Percentiles rank a stretch among this genome's conserved stretches.
Evolutionary conservation across 2,329 filamentous ascomycete genomes (phyloP).

Genomic region (Aspergillus intermedius): DNA sequence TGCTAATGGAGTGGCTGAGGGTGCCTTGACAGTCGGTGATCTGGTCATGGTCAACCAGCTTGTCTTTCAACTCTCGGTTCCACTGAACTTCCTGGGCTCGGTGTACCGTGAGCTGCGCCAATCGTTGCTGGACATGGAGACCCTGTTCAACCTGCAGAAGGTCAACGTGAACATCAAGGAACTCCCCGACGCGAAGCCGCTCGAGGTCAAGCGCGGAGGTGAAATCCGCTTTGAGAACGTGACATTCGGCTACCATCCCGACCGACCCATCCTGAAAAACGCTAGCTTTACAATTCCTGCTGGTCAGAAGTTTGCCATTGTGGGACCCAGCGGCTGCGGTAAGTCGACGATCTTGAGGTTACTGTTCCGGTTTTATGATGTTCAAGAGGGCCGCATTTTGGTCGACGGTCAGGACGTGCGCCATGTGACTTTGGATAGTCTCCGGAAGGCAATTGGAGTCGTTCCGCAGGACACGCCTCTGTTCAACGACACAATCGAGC

Average conservation of each 20-base stretch:
- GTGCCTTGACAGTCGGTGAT: slow-evolving; percentile 82
- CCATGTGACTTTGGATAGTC: slow-evolving; percentile 70
- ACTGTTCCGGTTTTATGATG: slow-evolving; percentile 91
- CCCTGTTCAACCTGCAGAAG: slow-evolving; percentile 93
- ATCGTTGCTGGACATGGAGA: slow-evolving; percentile 96
- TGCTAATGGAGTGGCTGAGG: slow-evolving; percentile 76
- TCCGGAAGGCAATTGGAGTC: slow-evolving; percentile 82
- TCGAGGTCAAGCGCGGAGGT: slow-evolving; percentile 68
- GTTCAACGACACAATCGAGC: slow-evolving; percentile 93
- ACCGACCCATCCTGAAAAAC: slow-evolving; percentile 80
- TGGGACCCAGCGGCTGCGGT: slow-evolving; percentile 90
- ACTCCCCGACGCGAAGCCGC: slow-evolving; percentile 62
- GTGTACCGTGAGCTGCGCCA: slow-evolving; percentile 95
- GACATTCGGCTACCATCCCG: slow-evolving; percentile 81
- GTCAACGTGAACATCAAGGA: slow-evolving; percentile 87
- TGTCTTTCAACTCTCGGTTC: slow-evolving; percentile 94
- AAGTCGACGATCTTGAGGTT: slow-evolving; percentile 90
- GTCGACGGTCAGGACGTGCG: slow-evolving; percentile 92
- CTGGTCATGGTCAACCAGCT: slow-evolving; percentile 98
- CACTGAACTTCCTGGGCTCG: slow-evolving; percentile 94
- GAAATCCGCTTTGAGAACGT: slow-evolving; percentile 95
- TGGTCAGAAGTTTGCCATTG: slow-evolving; percentile 91
- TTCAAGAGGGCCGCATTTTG: slow-evolving; percentile 73
- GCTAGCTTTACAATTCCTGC: slow-evolving; percentile 84
- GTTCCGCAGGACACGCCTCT: slow-evolving; percentile 95